Base-by-base conservation (phyloP, 2,329 filamentous ascomycete genomes). In the Ilyonectria robusta region DNA sequence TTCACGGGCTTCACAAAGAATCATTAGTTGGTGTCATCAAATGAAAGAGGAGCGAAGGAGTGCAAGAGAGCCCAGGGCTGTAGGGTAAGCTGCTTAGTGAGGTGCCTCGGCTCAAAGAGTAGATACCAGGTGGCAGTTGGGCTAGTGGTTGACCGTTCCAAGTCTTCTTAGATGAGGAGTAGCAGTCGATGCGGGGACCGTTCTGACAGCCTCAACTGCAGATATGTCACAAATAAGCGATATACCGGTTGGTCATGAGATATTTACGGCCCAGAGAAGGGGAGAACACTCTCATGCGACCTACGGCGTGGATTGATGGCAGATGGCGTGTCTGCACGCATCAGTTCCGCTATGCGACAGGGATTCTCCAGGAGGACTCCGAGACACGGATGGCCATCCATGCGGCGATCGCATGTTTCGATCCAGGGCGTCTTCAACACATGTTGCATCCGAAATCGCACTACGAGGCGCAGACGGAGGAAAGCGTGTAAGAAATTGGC, bases 311-410 rank as follows among this genome's bases (percentile, higher is more conserved):
- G n/a, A 23, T 21, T 29, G 33, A 17, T 42, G 35, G 33, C 61
- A 46, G 17, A 59, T 64, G 61, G 61, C 55, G 48, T 64, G 61
- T 64, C 40, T 54, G 55, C 19, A 23, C 46, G 47, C 55, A 19
- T 31, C 21, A 21, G n/a, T 46, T 59, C 42, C 56, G 26, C 42
- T 44, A 11, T 21, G 29, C 19, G 35, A 31, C 50, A 51, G 35
- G 62, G 62, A 46, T 65, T 48, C 31, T 23, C 48, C 46, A 55
- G 13, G 33, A 65, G 51, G 35, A 46, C 62, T 65, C 62, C 57
- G 62, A 65, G 57, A 37, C 57, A 65, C 57, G 57, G 57, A 65
- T 50, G 51, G 37, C 51, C 19, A 57, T 46, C 62, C 57, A 65
- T 60, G 62, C 26, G 26, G 46, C 56, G 46, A 60, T 60, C 50